Evolutionary conservation across 1,139 yeast genomes (phyloP), one percentile per base, ranked within the genome.

Genomic region (Blastobotrys apis): DNA sequence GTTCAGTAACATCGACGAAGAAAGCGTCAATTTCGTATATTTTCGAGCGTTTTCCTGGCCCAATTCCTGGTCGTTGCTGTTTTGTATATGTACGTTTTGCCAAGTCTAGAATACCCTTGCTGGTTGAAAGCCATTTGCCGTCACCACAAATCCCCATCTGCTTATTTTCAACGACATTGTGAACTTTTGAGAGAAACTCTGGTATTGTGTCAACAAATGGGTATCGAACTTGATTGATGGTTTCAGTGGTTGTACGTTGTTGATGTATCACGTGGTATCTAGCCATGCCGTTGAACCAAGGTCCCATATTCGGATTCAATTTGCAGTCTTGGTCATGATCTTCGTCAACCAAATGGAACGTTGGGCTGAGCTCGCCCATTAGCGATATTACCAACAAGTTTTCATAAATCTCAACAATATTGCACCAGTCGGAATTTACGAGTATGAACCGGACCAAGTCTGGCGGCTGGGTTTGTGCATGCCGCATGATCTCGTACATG

Each of bases 191-290:
- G n/a, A 33, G n/a, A 19, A 33, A 33, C 36, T 33, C 36, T 17
- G 36, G 36, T 4, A 33, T 33, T 13, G n/a, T 17, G 12, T 33
- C 25, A 13, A 33, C 17, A 33, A 17, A 20, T 6, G 36, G 36
- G 12, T 33, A 33, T 12, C 36, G 23, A n/a, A 33, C 23, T 10
- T 20, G 23, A 4, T 23, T 33, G 36, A 33, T 20, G 17, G 8
- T 6, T 3, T 19, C 25, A 12, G 22, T 10, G 25, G 22, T n/a
- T n/a, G 19, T n/a, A 4, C 12, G 10, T 6, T 20, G 21, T 25
- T 33, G 10, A n/a, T 19, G 23, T 10, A 33, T 25, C 15, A 33
- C 4, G 15, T 12, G 12, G 15, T 33, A 33, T 9, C 36, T 4
- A 12, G 17, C 17, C 23, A 33, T 17, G 3, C 25, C 36, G 12